Conservation (phyloP, 1,139 yeast genomes). For the Sugiyamaella novakii region DNA sequence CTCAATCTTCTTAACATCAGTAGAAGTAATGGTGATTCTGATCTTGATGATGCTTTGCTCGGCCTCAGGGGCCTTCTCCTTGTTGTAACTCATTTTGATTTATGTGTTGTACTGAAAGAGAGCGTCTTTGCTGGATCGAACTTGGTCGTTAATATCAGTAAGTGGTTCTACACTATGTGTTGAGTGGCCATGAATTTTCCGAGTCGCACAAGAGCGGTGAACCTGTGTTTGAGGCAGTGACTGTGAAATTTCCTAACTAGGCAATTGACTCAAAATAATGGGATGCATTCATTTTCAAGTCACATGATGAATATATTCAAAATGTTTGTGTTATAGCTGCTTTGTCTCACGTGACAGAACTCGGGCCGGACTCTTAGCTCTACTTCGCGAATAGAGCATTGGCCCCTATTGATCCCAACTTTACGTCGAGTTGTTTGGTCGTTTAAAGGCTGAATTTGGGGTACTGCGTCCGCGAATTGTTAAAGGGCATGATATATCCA, state of each 20-base stretch:
- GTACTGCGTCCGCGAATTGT: too few relatives aligned
- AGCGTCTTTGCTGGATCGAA: constrained; percentile 18
- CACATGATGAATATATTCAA: constrained; percentile 5
- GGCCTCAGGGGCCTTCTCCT: constrained; percentile 75
- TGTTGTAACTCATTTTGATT: constrained; percentile 42
- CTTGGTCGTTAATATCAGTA: constrained; percentile 17
- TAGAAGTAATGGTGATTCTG: constrained; percentile 98
- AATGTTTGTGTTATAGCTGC: background rate
- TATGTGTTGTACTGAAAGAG: constrained; percentile 17
- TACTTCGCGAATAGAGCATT: too few relatives aligned
- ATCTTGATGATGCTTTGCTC: constrained; percentile 91
- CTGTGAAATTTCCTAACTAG: constrained; percentile 1
- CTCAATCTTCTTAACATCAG: constrained; percentile 98
- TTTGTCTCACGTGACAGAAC: too few relatives aligned
- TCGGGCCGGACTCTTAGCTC: too few relatives aligned
- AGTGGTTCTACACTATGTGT: constrained; percentile 8
- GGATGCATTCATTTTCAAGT: background rate
- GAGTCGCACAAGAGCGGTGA: constrained; percentile 9
- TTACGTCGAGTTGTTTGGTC: too few relatives aligned
- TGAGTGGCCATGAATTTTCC: constrained; percentile 10
- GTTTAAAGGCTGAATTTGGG: too few relatives aligned
- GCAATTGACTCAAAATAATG: constrained; percentile 1
- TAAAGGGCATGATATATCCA: too few relatives aligned
- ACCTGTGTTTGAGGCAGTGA: constrained; percentile 4
- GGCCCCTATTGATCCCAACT: too few relatives aligned